Percentiles rank a stretch among this genome's conserved stretches.
phyloP scores from a whole-genome alignment of 345 rosid species.

The Acer yangbiense region DNA sequence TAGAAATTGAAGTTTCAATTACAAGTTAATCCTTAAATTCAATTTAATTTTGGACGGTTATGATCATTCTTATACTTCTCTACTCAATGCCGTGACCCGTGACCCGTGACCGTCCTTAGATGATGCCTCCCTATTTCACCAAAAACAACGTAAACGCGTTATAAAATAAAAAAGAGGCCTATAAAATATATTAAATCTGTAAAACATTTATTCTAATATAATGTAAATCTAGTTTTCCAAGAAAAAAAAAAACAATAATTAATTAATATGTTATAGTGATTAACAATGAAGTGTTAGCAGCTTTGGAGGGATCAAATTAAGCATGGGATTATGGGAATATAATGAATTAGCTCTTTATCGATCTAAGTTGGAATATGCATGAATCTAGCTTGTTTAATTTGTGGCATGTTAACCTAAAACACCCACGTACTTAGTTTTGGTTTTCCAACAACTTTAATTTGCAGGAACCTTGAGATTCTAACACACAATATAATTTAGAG shows the following conservation, averaged over 20 bases:
- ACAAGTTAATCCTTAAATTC: not conserved
- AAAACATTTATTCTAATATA: conserved; percentile 19
- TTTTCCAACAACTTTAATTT: conserved; percentile 3
- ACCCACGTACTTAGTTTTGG: conserved; percentile 11
- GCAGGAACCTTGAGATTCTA: conserved; percentile 24
- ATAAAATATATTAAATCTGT: not conserved
- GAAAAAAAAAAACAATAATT: not conserved
- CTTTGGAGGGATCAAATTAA: conserved; percentile 18
- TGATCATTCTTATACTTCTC: conserved; percentile 19
- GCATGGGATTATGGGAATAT: conserved; percentile 10
- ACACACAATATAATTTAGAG: not conserved
- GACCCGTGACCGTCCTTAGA: conserved; percentile 24
- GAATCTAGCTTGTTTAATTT: not conserved
- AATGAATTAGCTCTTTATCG: not conserved
- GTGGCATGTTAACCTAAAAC: not conserved
- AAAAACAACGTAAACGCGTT: conserved; percentile 6
- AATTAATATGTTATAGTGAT: not conserved
- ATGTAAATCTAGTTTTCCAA: not conserved
- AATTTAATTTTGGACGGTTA: conserved; percentile 33
- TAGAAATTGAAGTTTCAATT: not conserved
- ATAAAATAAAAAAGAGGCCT: not conserved
- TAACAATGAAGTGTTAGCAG: not conserved
- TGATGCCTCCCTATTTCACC: conserved; percentile 4
- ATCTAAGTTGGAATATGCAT: conserved; percentile 24
- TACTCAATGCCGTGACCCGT: conserved; percentile 14